phyloP scores from a whole-genome alignment of 257 asterid genomes.

The Oldenlandia corymbosa region DNA sequence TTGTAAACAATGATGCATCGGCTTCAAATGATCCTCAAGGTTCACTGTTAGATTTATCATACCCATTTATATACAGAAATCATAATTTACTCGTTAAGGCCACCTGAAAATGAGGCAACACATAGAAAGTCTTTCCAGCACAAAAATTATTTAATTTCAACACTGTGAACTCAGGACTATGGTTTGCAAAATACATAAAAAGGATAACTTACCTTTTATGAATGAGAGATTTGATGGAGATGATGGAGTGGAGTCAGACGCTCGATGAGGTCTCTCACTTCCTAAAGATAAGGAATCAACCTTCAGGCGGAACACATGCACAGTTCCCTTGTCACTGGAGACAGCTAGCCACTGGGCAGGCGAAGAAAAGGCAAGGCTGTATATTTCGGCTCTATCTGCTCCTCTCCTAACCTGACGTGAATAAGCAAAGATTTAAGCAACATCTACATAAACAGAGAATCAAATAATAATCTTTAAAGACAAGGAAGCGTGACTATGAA shows the following conservation, averaged over 20 bases:
- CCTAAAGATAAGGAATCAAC: constrained; percentile 52
- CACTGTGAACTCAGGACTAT: neutral
- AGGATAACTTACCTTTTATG: constrained; percentile 51
- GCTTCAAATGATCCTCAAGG: too few species aligned
- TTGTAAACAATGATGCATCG: neutral
- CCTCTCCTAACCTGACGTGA: constrained; percentile 80
- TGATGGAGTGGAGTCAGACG: constrained; percentile 39
- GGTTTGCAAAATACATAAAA: neutral
- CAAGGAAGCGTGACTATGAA: neutral
- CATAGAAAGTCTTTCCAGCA: neutral
- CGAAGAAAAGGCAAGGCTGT: constrained; percentile 79
- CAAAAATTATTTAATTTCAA: neutral
- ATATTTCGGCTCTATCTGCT: constrained; percentile 86
- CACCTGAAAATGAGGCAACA: neutral
- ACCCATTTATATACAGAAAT: neutral
- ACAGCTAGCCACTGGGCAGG: constrained; percentile 91
- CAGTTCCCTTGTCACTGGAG: constrained; percentile 94
- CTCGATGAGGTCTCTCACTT: constrained; percentile 45
- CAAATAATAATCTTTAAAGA: neutral
- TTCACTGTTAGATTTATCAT: neutral
- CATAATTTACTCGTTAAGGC: neutral
- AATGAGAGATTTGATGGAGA: constrained; percentile 66
- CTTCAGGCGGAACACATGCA: constrained; percentile 79
- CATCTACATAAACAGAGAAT: neutral
- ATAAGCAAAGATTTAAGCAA: neutral